Evolutionary conservation across 2,329 filamentous ascomycete genomes (phyloP), one percentile per base, ranked within the genome.

Genomic region (Sclerotinia minor): DNA sequence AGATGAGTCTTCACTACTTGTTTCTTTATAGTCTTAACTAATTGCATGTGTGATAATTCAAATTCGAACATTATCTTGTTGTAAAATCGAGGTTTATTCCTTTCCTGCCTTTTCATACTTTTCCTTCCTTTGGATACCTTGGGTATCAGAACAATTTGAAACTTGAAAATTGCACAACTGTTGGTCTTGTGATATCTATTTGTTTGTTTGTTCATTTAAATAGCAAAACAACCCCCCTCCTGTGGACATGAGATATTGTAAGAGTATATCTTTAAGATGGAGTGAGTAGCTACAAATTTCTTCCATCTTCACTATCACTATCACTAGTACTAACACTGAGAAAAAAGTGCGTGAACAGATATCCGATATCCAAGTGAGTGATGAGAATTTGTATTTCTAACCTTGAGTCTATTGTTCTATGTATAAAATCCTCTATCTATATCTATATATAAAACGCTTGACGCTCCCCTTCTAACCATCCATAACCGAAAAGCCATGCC

Each of bases 181-280:
- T 5, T 15, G 15, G 38, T 5, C 38, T 41, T 41, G 6, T 41
- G 38, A 38, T 38, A 38, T 38, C 2, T 38, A 13, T 13, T 0
- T 41, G 5, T 17, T 3, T 41, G 38, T 41, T 41, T 41, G 38
- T 9, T 5, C 8, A 17, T 17, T 15, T 41, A 17, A 41, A 41
- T 17, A 3, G 9, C 38, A 41, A 41, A 17, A 17, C 5, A 0
- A 15, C 8, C 2, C 2, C 0, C 15, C 8, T 5, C 8, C 9
- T 17, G 38, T 41, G 38, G 15, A 1, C 15, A 41, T 41, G 38
- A 17, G 38, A 41, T 41, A 41, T 15, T 41, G 38, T 41, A 17
- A 41, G 35, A 41, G 38, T 4, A 41, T 19, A 29, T 13, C 17
- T 29, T 26, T 54, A 29, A 55, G n/a, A 55, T 21, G 2, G 2